Evolutionary conservation across 2,329 filamentous ascomycete species (phyloP).

Genomic region (Diplocarpon mali): DNA sequence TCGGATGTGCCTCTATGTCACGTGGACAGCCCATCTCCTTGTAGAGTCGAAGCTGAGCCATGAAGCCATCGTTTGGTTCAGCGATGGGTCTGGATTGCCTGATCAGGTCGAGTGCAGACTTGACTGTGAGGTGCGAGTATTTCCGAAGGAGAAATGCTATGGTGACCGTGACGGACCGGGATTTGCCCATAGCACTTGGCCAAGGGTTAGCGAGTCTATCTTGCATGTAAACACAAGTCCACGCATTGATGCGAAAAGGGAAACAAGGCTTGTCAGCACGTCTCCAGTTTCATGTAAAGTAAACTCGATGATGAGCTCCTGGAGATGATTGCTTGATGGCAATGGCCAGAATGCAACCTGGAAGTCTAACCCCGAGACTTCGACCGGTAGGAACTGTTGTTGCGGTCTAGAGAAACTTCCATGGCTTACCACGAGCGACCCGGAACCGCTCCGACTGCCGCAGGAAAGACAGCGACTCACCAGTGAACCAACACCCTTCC

Average conservation of each 20-base stretch:
- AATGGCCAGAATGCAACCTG: background rate
- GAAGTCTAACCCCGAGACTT: background rate
- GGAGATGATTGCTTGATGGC: no score
- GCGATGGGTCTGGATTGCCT: conserved; percentile 62
- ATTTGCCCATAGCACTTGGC: conserved; percentile 86
- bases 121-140: conserved; percentile 36
- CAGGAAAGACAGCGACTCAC: conserved; percentile 36
- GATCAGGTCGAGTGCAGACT: conserved; percentile 56
- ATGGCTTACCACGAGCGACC: background rate
- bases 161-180: conserved; percentile 74
- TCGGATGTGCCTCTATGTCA: conserved; percentile 54
- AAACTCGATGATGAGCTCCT: no score
- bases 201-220: conserved; percentile 9
- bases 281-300: no score
- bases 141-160: conserved; percentile 76
- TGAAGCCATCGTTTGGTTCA: conserved; percentile 87
- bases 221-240: conserved; percentile 2
- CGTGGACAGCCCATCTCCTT: conserved; percentile 74
- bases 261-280: no score
- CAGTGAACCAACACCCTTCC: conserved; percentile 60
- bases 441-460: background rate
- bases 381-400: no score
- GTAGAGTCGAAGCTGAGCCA: conserved; percentile 78
- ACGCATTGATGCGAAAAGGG: background rate
- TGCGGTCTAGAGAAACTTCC: background rate